phyloP scores from a whole-genome alignment of 768 basidiomycete species.

The Lentinula guzmanii region DNA sequence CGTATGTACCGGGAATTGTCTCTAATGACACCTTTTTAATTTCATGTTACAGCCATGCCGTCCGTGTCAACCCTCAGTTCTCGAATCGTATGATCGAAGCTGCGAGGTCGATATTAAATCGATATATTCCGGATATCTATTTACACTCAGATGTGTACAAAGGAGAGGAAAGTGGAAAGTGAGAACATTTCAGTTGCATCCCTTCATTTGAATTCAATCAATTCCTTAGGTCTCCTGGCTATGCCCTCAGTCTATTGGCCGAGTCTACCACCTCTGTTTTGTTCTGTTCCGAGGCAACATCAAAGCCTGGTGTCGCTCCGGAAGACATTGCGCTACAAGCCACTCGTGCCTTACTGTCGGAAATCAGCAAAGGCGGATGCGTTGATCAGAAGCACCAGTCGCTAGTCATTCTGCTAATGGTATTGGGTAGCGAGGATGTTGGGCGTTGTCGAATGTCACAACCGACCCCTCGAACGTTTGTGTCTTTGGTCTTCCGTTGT shows the following conservation, averaged over 20 bases:
- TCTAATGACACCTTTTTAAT: neutral
- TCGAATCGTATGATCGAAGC: constrained; percentile 98
- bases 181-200: constrained; percentile 19
- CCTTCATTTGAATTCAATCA: neutral
- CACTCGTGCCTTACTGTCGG: constrained; percentile 69
- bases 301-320: constrained; percentile 77
- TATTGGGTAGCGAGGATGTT: constrained; percentile 96
- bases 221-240: constrained; percentile 83
- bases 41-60: constrained; percentile 65
- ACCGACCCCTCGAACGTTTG: constrained; percentile 77
- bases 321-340: constrained; percentile 90
- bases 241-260: constrained; percentile 83
- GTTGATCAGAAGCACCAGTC: constrained; percentile 87
- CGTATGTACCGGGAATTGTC: constrained; percentile 37
- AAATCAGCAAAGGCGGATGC: constrained; percentile 82
- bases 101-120: constrained; percentile 86
- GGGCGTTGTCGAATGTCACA: constrained; percentile 84
- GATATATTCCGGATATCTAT: constrained; percentile 97
- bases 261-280: constrained; percentile 90
- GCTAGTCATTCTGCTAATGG: constrained; percentile 85
- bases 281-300: constrained; percentile 83
- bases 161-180: constrained; percentile 97
- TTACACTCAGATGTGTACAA: constrained; percentile 98
- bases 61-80: constrained; percentile 94
- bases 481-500: constrained; percentile 12